Base-by-base conservation (phyloP, 2,329 filamentous ascomycete species). In the Ophiobolus disseminans region DNA sequence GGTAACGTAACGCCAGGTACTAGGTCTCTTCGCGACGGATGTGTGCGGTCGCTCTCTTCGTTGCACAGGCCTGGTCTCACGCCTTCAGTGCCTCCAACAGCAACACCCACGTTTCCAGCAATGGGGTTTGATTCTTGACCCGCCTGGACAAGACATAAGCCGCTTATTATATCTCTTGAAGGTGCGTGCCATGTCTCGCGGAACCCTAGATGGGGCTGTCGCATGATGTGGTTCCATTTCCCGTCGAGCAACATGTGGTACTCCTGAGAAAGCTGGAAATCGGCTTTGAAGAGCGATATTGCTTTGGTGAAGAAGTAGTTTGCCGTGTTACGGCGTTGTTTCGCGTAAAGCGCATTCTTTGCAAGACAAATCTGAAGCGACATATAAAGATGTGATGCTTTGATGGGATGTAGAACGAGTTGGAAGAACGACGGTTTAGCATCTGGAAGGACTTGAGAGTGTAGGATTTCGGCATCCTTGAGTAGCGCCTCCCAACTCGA, bases 211-310 rank as follows among this genome's bases (percentile, higher is more conserved):
- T 54, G 23, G 21, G 38, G 22, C 32, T 80, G 84, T 54, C 85
- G 81, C 65, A 86, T 77, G 66, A 87, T 83, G 63, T 82, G 77
- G 59, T 76, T 78, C 84, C 84, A 86, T 68, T 87, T 86, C 1
- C 85, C 51, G 14, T 42, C 28, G 3, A 35, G 32, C 6, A 46
- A 23, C 1, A 11, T 16, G 19, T 55, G 32, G 28, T 49, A 58
- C 19, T 49, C 40, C 22, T 55, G 32, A 9, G 22, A 16, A 8
- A 58, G 41, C 21, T 47, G 35, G 6, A 22, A 45, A 28, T 58
- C 55, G 5, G 14, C 32, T 25, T 47, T 40, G 34, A 55, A 55
- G 13, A 36, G 21, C 3, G 26, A 19, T 1, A 53, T 17, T 1
- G 30, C 16, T 21, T 39, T 23, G 20, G 41, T 22, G 7, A 41